phyloP scores from a whole-genome alignment of 2,329 filamentous ascomycete species.

The Ramularia endophylla region DNA sequence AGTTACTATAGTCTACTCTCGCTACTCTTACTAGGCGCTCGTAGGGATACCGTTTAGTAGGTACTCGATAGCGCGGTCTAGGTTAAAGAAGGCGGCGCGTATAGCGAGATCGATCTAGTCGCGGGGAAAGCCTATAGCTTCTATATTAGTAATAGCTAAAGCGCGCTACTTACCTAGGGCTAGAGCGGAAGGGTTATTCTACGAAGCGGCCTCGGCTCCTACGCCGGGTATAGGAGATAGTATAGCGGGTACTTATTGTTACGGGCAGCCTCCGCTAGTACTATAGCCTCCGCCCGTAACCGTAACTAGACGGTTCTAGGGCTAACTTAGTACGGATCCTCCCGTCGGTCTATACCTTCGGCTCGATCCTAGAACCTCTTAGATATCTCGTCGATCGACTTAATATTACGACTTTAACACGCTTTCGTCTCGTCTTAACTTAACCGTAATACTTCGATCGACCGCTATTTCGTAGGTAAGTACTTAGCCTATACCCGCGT shows the following conservation, averaged over 20 bases:
- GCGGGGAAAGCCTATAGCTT: constrained; percentile 92
- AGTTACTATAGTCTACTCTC: constrained; percentile 38
- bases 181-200: constrained; percentile 73
- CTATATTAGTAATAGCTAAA: constrained; percentile 84
- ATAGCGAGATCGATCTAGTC: constrained; percentile 87
- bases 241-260: constrained; percentile 46
- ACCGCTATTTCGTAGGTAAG: too few relatives aligned
- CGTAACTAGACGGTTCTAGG: too few relatives aligned
- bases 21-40: constrained; percentile 66
- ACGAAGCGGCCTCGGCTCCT: constrained; percentile 37
- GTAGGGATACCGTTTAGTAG: constrained; percentile 90
- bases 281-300: too few relatives aligned
- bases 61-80: constrained; percentile 95
- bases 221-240: constrained; percentile 44
- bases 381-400: too few relatives aligned
- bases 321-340: too few relatives aligned
- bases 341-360: too few relatives aligned
- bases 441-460: too few relatives aligned
- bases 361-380: too few relatives aligned
- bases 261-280: too few relatives aligned
- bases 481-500: too few relatives aligned
- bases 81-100: constrained; percentile 95
- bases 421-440: too few relatives aligned
- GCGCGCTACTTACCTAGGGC: constrained; percentile 78
- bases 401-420: too few relatives aligned